A percentile compares a stretch with the other conserved stretches of the same genome.
Conservation (phyloP, 2,329 filamentous ascomycete genomes). For the Incumbomyces lentus region DNA sequence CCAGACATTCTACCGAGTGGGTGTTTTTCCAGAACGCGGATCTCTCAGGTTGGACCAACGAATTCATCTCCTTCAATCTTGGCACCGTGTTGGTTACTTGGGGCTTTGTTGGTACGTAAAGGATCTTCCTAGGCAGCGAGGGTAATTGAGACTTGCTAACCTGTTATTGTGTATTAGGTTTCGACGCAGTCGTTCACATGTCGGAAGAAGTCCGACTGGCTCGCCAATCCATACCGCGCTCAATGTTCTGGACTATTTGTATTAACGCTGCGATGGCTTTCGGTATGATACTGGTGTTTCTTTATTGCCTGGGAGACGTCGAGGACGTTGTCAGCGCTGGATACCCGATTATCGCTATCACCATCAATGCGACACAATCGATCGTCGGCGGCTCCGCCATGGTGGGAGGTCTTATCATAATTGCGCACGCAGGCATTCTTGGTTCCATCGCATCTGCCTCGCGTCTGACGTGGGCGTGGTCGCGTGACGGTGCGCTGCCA, state of each 20-base stretch:
- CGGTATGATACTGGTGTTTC: conserved; percentile 31
- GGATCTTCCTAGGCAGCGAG: too few relatives aligned
- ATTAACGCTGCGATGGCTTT: conserved; percentile 35
- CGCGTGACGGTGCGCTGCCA: conserved; percentile 38
- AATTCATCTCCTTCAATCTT: conserved; percentile 28
- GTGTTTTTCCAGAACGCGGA: conserved; percentile 24
- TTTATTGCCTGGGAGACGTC: conserved; percentile 36
- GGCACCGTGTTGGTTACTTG: conserved; percentile 28
- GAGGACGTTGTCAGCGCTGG: conserved; percentile 22
- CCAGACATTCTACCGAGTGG: conserved; percentile 26
- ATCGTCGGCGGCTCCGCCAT: conserved; percentile 31
- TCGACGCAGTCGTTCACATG: conserved; percentile 39
- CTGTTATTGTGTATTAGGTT: background rate
- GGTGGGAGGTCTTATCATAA: conserved; percentile 28
- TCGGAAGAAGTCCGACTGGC: conserved; percentile 37
- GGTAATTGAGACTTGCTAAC: too few relatives aligned
- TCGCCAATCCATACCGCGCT: conserved; percentile 36
- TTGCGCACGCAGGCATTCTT: conserved; percentile 32
- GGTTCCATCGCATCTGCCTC: conserved; percentile 38
- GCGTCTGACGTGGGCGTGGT: conserved; percentile 41
- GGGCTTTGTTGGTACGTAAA: conserved; percentile 19
- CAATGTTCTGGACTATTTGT: conserved; percentile 35
- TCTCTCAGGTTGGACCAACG: conserved; percentile 24
- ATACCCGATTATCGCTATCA: conserved; percentile 36
- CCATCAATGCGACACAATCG: conserved; percentile 28